Conservation (phyloP, 1,139 yeast genomes). For the Pichia terricola region DNA sequence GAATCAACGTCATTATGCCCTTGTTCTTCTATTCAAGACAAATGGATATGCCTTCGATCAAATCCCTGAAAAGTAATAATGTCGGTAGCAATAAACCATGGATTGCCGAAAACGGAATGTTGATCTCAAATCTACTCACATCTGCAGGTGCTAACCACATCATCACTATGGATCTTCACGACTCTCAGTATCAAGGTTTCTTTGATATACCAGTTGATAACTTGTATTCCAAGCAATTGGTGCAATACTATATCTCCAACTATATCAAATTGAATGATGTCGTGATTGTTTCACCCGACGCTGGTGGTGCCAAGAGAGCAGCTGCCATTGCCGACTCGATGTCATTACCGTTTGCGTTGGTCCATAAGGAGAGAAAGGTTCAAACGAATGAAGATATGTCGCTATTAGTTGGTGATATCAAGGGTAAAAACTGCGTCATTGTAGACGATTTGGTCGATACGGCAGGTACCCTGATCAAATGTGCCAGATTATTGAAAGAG, state of each 20-base stretch:
- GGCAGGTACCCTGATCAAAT: constrained; percentile 82
- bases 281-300: constrained; percentile 89
- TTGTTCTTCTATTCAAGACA: constrained; percentile 93
- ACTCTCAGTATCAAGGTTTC: constrained; percentile 90
- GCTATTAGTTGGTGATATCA: constrained; percentile 90
- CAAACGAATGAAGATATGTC: constrained; percentile 21
- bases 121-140: constrained; percentile 78
- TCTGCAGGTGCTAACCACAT: constrained; percentile 96
- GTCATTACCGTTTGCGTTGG: constrained; percentile 84
- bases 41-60: constrained; percentile 76
- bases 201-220: constrained; percentile 92
- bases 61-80: constrained; percentile 34
- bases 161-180: constrained; percentile 96
- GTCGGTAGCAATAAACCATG: constrained; percentile 57
- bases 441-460: constrained; percentile 94
- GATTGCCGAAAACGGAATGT: constrained; percentile 93
- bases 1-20: constrained; percentile 93
- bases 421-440: constrained; percentile 71
- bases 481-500: constrained; percentile 82
- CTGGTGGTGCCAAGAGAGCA: constrained; percentile 97
- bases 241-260: constrained; percentile 70
- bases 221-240: constrained; percentile 72
- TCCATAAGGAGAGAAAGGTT: constrained; percentile 86
- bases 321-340: constrained; percentile 87
- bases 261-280: constrained; percentile 63